Conservation (phyloP, 2,329 filamentous ascomycete genomes). For the Fusarium longipes region DNA sequence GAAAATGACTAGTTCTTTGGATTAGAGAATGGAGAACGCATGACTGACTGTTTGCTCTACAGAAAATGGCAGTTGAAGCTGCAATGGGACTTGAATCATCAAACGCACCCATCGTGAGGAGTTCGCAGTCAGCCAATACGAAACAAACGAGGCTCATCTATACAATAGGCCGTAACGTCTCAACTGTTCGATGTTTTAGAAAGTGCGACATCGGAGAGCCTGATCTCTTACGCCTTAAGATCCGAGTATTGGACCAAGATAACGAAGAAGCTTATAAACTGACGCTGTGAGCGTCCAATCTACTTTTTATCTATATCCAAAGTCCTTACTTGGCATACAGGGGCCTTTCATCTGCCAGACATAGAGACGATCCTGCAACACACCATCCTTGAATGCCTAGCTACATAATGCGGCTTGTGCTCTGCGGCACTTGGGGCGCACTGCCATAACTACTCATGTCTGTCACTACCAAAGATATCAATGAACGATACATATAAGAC, state of each 20-base stretch:
- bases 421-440: not conserved
- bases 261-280: not conserved
- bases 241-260: not conserved
- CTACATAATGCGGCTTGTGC: conserved; percentile 8
- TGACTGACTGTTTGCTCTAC: conserved; percentile 6
- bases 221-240: not conserved
- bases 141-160: not conserved
- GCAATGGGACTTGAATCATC: not conserved
- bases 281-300: not conserved
- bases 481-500: not conserved
- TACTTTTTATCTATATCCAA: conserved; percentile 9
- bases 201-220: conserved; percentile 3
- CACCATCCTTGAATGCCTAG: conserved; percentile 1
- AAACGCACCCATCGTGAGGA: not conserved
- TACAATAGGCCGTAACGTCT: not conserved
- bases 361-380: conserved; percentile 18
- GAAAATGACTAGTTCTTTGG: not conserved
- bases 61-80: not conserved
- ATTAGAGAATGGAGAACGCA: not conserved
- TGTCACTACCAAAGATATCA: too few species aligned
- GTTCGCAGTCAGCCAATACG: not conserved
- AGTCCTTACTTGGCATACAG: not conserved
- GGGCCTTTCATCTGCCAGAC: conserved; percentile 3
- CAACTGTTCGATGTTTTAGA: not conserved
- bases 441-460: not conserved